phyloP scores from a whole-genome alignment of 2,329 filamentous ascomycete species.

The Hypoxylon sp. region DNA sequence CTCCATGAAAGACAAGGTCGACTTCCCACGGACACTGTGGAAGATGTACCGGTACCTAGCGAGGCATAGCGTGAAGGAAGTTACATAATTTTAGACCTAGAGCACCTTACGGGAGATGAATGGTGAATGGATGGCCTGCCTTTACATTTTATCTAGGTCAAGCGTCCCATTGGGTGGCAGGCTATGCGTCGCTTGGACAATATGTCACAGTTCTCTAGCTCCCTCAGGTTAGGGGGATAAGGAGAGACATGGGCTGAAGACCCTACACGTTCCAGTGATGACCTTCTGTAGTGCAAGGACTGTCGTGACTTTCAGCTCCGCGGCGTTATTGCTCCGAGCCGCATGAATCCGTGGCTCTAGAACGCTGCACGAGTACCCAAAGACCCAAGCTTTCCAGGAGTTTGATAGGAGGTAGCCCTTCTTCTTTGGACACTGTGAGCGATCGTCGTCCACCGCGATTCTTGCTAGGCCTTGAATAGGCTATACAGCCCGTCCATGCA shows the following conservation, averaged over 20 bases:
- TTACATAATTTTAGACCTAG: constrained; percentile 20
- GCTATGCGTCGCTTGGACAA: constrained; percentile 6
- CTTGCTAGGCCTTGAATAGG: constrained; percentile 27
- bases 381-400: constrained; percentile 1
- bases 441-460: constrained; percentile 21
- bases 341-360: constrained; percentile 17
- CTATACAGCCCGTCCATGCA: constrained; percentile 35
- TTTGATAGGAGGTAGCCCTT: constrained; percentile 3
- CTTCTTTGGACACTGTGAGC: constrained; percentile 34
- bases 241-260: constrained; percentile 13
- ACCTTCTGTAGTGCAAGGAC: not conserved
- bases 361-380: constrained; percentile 17
- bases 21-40: constrained; percentile 12
- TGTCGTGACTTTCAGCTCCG: constrained; percentile 3
- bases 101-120: constrained; percentile 23
- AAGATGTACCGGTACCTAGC: constrained; percentile 18
- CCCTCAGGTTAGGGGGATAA: constrained; percentile 2
- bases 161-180: constrained; percentile 20
- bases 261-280: constrained; percentile 18
- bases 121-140: constrained; percentile 1
- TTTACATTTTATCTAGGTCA: constrained; percentile 9
- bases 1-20: constrained; percentile 1
- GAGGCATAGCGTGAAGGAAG: not conserved
- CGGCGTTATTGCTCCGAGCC: constrained; percentile 26
- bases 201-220: constrained; percentile 1